Conservation (phyloP, 306 rosid genomes). For the Cucurbita maxima region DNA sequence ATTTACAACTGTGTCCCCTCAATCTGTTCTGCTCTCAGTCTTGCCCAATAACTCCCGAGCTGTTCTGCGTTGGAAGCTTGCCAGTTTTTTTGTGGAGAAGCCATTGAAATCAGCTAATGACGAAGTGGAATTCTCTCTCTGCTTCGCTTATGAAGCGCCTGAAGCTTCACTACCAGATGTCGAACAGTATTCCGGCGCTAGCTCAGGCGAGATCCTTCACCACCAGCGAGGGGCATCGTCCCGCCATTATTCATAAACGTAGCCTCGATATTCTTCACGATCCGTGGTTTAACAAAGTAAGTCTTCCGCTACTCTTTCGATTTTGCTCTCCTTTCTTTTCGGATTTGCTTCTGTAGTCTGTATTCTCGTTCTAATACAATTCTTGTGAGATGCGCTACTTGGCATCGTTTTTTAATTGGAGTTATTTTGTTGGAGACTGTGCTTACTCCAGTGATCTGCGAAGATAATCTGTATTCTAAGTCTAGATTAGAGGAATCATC, state of each 20-base stretch:
- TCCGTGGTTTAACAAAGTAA: conserved; percentile 94
- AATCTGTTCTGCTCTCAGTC: not conserved
- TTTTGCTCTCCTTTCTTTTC: not conserved
- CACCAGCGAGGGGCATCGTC: conserved; percentile 68
- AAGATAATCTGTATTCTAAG: not conserved
- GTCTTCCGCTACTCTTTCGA: not conserved
- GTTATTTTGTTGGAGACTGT: not conserved
- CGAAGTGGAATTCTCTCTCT: conserved; percentile 45
- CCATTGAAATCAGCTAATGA: conserved; percentile 7
- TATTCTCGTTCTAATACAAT: not conserved
- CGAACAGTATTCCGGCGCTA: conserved; percentile 13
- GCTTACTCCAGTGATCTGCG: not conserved
- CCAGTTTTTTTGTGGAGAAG: conserved; percentile 6
- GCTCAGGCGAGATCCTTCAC: conserved; percentile 48
- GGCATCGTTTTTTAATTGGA: not conserved
- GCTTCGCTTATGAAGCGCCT: conserved; percentile 36
- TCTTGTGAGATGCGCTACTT: not conserved
- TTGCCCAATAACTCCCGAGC: not conserved
- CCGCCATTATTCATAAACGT: conserved; percentile 77
- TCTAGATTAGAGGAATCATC: not conserved
- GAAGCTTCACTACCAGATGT: conserved; percentile 15
- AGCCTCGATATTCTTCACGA: conserved; percentile 95
- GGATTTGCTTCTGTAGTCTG: not conserved
- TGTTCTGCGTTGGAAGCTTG: not conserved
- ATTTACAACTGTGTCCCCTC: not conserved